Evolutionary conservation across 345 rosid species (phyloP).

Genomic region (Populus tremula): DNA sequence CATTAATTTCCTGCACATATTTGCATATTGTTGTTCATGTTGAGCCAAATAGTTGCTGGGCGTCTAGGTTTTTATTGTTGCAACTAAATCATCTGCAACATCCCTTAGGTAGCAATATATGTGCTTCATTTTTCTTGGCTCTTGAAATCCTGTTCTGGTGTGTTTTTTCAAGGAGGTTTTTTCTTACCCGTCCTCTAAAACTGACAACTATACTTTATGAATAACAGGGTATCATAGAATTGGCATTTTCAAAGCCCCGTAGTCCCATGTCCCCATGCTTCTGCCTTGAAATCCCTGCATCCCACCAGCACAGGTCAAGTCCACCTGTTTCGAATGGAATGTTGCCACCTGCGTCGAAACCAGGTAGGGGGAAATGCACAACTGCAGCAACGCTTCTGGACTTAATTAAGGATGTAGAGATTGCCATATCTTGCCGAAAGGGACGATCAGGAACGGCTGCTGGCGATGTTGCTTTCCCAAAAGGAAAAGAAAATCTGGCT

Average conservation of each 20-base stretch:
- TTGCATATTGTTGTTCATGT: neutral
- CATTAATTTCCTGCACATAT: neutral
- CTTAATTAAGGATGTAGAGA: conserved; percentile 81
- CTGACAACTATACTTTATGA: conserved; percentile 6
- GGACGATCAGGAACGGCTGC: conserved; percentile 94
- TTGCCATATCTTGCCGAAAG: conserved; percentile 80
- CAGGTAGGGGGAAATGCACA: conserved; percentile 78
- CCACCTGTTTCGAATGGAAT: conserved; percentile 62
- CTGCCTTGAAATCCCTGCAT: conserved; percentile 65
- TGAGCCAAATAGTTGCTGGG: neutral
- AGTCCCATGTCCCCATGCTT: conserved; percentile 73
- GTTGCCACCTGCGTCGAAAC: conserved; percentile 70
- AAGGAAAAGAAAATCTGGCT: conserved; percentile 92
- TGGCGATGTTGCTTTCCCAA: conserved; percentile 94
- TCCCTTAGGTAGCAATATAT: neutral
- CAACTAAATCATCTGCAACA: neutral
- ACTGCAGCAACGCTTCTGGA: conserved; percentile 64
- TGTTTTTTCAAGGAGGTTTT: neutral
- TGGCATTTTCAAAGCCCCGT: conserved; percentile 75
- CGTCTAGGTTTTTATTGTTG: neutral
- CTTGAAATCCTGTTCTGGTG: neutral
- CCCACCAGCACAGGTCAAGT: conserved; percentile 51
- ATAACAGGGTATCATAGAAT: conserved; percentile 76
- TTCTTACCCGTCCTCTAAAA: neutral
- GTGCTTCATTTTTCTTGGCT: neutral